Percentiles rank a stretch among this genome's conserved stretches.
Conservation (phyloP, 2,329 filamentous ascomycete genomes). For the Sordariomycetes sp. region DNA sequence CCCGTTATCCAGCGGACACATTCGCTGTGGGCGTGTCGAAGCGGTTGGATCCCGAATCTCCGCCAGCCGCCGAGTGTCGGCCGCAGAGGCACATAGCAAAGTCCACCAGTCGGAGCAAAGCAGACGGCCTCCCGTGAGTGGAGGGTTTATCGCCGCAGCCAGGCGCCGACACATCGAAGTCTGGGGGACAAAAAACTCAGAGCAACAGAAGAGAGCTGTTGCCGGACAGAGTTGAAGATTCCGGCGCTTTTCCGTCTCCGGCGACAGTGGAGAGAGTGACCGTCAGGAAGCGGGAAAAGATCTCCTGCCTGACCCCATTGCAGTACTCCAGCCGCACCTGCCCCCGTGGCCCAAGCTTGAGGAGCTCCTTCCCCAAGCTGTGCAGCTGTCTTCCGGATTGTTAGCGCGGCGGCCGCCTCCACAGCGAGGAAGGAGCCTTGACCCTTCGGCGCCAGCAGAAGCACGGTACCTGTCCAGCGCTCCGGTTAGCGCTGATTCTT, state of each 20-base stretch:
- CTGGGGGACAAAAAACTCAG: neutral
- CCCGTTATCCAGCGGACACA: neutral
- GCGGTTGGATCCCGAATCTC: neutral
- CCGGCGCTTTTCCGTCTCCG: too few species aligned
- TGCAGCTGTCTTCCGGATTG: neutral
- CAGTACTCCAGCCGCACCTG: neutral
- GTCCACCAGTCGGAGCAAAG: conserved; percentile 2
- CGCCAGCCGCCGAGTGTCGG: neutral
- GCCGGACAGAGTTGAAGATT: too few species aligned
- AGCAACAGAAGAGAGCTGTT: too few species aligned
- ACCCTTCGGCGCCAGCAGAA: too few species aligned
- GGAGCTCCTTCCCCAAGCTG: neutral
- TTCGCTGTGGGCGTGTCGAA: neutral
- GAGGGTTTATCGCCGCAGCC: neutral
- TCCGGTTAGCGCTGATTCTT: neutral
- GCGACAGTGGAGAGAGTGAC: too few species aligned
- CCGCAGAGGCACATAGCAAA: neutral
- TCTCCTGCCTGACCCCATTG: neutral
- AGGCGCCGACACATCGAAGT: neutral
- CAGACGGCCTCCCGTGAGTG: neutral
- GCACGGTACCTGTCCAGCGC: neutral
- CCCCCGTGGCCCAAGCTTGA: neutral
- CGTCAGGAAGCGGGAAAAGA: neutral
- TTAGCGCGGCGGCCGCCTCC: neutral
- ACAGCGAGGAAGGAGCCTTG: too few species aligned